These are phyloP conservation scores for Paulownia fortunei DNA, from an alignment of 257 asterid genomes.

Conservation along the genomic window DNA sequence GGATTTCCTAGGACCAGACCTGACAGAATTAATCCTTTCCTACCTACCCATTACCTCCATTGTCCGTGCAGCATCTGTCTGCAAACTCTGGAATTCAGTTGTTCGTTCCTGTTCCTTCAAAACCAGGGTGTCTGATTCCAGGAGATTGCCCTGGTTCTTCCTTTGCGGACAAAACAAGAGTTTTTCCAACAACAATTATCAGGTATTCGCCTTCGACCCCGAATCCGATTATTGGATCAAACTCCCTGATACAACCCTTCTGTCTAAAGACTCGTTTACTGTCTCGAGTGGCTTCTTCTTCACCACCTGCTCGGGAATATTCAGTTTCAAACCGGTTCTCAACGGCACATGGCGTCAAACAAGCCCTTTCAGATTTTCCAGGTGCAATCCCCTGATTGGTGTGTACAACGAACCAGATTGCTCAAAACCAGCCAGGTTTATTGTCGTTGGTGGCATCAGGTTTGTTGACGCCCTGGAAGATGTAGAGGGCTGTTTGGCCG, in stretches of 20 bases:
- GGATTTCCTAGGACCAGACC: constrained; percentile 39
- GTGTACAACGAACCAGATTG: constrained; percentile 18
- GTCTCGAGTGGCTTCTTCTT: constrained; percentile 37
- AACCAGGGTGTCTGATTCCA: constrained; percentile 6
- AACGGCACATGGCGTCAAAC: constrained; percentile 30
- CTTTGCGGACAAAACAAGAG: constrained; percentile 25
- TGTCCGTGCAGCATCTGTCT: constrained; percentile 44
- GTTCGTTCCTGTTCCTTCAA: constrained; percentile 36
- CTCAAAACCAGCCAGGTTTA: constrained; percentile 27
- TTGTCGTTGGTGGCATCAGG: constrained; percentile 37
- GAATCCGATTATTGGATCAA: constrained; percentile 39
- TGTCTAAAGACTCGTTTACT: constrained; percentile 12
- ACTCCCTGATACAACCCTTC: constrained; percentile 23
- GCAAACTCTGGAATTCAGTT: constrained; percentile 44
- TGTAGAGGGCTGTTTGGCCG: constrained; percentile 31
- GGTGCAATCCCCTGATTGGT: constrained; percentile 32
- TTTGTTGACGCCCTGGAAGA: constrained; percentile 13
- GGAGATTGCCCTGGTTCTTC: constrained; percentile 45
- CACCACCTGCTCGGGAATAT: constrained; percentile 22
- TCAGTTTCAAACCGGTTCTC: constrained; percentile 30
- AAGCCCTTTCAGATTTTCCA: constrained; percentile 23
- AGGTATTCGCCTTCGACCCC: constrained; percentile 44
- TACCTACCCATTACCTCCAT: constrained; percentile 43
- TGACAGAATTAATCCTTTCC: constrained; percentile 40
- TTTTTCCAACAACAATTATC: constrained; percentile 6